phyloP scores from a whole-genome alignment of 2,329 filamentous ascomycete genomes.

The Talaromyces pinophilus region DNA sequence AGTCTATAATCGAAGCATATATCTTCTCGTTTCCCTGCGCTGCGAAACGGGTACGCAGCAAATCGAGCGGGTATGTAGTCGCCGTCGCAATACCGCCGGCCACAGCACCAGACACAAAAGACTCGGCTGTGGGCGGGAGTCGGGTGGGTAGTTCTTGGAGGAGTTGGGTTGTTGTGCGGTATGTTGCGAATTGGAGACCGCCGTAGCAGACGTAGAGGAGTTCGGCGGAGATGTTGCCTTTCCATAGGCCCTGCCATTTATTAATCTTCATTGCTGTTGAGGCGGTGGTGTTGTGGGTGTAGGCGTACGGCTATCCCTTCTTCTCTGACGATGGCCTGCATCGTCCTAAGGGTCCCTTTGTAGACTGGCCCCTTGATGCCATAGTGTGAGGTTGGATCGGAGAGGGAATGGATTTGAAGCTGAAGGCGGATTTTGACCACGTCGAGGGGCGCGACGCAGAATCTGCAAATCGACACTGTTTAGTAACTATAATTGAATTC shows the following conservation, averaged over 20 bases:
- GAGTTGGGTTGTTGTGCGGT: conserved; percentile 71
- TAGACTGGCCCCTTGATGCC: conserved; percentile 53
- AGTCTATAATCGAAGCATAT: conserved; percentile 70
- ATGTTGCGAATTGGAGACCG: conserved; percentile 84
- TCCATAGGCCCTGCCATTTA: conserved; percentile 71
- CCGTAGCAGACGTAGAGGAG: conserved; percentile 91
- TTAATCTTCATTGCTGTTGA: no score
- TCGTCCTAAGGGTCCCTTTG: conserved; percentile 74
- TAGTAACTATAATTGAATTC: neutral
- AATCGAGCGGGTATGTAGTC: conserved; percentile 86
- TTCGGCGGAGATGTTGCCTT: conserved; percentile 95
- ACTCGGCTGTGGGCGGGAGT: conserved; percentile 69
- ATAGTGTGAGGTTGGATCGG: conserved; percentile 66
- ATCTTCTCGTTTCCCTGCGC: conserved; percentile 80
- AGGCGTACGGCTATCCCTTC: conserved; percentile 71
- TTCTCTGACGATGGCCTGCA: conserved; percentile 72
- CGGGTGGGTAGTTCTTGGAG: conserved; percentile 58
- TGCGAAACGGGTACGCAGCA: conserved; percentile 93
- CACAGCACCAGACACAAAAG: conserved; percentile 78
- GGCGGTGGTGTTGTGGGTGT: neutral
- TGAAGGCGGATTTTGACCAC: conserved; percentile 98
- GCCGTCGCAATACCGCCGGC: conserved; percentile 82
- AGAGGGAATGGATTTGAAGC: conserved; percentile 82
- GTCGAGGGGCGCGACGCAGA: conserved; percentile 91
- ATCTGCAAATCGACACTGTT: conserved; percentile 53